phyloP scores from a whole-genome alignment of 1,284 basidiomycete species.

The Trametes hirsuta region DNA sequence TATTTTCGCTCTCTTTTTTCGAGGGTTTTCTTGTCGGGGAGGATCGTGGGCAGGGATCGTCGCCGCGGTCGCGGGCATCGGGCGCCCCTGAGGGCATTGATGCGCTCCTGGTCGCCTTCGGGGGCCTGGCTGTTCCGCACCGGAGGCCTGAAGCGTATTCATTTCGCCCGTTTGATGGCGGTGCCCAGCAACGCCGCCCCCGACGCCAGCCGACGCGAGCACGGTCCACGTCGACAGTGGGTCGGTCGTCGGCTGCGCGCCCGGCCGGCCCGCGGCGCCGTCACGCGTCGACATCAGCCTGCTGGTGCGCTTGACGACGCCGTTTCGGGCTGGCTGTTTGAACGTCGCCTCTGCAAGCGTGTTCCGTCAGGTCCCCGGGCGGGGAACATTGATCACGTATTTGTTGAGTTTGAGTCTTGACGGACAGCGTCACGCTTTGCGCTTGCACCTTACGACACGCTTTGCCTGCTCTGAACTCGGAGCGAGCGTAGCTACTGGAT shows the following conservation, averaged over 20 bases:
- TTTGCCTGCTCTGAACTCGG: background rate
- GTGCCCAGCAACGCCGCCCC: background rate
- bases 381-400: background rate
- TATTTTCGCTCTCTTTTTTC: background rate
- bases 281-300: too few relatives aligned
- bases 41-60: background rate
- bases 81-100: background rate
- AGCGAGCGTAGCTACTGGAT: too few relatives aligned
- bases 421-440: background rate
- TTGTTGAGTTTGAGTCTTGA: background rate
- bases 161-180: slow-evolving; percentile 3
- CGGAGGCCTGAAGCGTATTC: background rate
- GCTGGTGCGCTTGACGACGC: too few relatives aligned
- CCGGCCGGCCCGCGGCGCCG: too few relatives aligned
- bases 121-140: background rate
- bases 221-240: too few relatives aligned
- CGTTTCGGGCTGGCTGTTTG: too few relatives aligned
- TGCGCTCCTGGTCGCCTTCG: background rate
- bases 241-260: too few relatives aligned
- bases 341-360: too few relatives aligned
- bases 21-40: background rate
- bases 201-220: too few relatives aligned
- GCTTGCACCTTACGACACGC: background rate
- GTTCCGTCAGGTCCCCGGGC: background rate
- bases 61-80: background rate